Conservation (phyloP, 352 stramenopile species). For the Aphanomyces astaci region DNA sequence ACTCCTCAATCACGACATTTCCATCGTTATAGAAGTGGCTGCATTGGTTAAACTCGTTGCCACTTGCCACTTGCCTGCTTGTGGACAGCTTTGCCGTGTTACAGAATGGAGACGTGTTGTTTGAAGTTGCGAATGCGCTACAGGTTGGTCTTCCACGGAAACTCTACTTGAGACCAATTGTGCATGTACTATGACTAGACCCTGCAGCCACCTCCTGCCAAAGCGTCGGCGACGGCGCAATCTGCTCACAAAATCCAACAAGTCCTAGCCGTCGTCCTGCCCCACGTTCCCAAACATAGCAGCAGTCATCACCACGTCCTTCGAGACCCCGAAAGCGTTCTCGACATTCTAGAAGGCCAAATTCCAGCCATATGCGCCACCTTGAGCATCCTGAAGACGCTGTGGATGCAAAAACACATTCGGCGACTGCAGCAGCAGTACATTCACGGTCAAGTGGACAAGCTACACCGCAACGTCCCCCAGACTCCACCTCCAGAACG, state of each 20-base stretch:
- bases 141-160: conserved; percentile 10
- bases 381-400: conserved; percentile 8
- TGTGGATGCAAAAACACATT: conserved; percentile 8
- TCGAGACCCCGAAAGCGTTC: conserved; percentile 36
- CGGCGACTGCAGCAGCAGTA: conserved; percentile 25
- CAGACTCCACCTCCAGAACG: background rate
- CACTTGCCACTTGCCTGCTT: conserved; percentile 46
- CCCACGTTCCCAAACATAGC: conserved; percentile 35
- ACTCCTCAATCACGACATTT: background rate
- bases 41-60: conserved; percentile 71
- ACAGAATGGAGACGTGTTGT: conserved; percentile 50
- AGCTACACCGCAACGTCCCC: background rate
- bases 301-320: conserved; percentile 46
- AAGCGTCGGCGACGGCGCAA: conserved; percentile 3
- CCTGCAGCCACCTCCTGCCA: background rate
- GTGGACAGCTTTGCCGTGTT: conserved; percentile 47
- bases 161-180: too few relatives aligned
- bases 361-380: conserved; percentile 28
- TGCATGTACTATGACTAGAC: conserved; percentile 10
- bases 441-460: background rate
- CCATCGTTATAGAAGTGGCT: conserved; percentile 34
- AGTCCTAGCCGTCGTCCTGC: conserved; percentile 40
- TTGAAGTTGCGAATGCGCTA: conserved; percentile 39
- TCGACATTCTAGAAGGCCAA: conserved; percentile 33
- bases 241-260: conserved; percentile 25